Evolutionary conservation across 768 basidiomycete genomes (phyloP).

Genomic region (Phlebiopsis gigantea): DNA sequence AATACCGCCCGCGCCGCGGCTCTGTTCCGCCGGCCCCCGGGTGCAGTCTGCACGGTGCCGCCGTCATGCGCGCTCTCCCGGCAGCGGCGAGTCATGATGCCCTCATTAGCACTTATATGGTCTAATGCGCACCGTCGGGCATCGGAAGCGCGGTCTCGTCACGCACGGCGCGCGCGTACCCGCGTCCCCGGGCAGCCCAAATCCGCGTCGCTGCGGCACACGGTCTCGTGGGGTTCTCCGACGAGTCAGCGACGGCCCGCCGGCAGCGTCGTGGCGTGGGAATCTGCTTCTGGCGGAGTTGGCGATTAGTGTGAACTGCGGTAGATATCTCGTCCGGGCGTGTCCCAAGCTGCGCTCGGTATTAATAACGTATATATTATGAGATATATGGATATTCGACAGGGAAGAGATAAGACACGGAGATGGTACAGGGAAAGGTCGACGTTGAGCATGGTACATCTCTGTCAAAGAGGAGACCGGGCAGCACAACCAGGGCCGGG

Average conservation of each 20-base stretch:
- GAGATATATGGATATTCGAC: background rate
- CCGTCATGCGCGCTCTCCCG: background rate
- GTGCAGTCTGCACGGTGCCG: background rate
- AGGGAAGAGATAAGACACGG: background rate
- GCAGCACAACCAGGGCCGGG: background rate
- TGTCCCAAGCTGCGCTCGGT: background rate
- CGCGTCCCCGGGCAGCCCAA: too few relatives aligned
- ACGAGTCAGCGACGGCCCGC: background rate
- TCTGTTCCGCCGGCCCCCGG: background rate
- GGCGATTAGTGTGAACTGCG: background rate
- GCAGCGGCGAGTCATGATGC: background rate
- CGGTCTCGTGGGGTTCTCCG: background rate
- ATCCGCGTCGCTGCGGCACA: background rate
- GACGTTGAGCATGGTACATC: background rate
- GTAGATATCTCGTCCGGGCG: background rate
- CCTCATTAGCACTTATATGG: background rate
- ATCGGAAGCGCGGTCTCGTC: background rate
- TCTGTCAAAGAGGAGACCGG: background rate
- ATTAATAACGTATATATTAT: background rate
- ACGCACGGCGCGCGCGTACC: too few relatives aligned
- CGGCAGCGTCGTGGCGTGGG: background rate
- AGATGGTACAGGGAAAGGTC: background rate
- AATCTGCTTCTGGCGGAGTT: background rate
- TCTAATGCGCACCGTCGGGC: background rate
- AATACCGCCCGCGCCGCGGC: background rate